A percentile compares a stretch with the other conserved stretches of the same genome.
Conservation (phyloP, 306 rosid species). For the Corylus avellana region DNA sequence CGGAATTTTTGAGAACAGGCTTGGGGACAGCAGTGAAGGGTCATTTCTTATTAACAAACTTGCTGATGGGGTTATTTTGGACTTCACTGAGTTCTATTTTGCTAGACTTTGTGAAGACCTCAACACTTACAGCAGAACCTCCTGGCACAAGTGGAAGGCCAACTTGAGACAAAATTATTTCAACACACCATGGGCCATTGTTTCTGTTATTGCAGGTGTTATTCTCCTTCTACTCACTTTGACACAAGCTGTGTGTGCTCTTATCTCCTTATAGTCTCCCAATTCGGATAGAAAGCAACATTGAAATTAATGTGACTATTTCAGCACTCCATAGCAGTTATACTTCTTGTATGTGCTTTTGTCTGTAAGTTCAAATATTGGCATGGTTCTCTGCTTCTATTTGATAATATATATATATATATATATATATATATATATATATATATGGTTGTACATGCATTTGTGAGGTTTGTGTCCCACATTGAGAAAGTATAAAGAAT, state of each 20-base stretch:
- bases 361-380: no score
- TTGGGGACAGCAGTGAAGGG: constrained; percentile 21
- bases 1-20: constrained; percentile 2
- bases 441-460: no score
- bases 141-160: constrained; percentile 21
- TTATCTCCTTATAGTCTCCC: background rate
- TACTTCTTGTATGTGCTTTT: no score
- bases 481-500: no score
- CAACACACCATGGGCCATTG: constrained; percentile 33
- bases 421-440: no score
- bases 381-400: no score
- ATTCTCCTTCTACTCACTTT: constrained; percentile 32
- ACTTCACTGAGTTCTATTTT: constrained; percentile 14
- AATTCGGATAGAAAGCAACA: no score
- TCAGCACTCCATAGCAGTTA: no score
- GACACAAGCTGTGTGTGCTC: constrained; percentile 32
- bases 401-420: no score
- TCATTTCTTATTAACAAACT: background rate
- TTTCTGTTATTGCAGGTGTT: constrained; percentile 23
- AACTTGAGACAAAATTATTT: constrained; percentile 24
- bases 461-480: no score
- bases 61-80: background rate
- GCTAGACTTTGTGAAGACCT: background rate
- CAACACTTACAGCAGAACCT: constrained; percentile 16
- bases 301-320: no score